Evolutionary conservation across 1,139 yeast species (phyloP), one percentile per base, ranked within the genome.

Genomic region (Kodamaea sp.): DNA sequence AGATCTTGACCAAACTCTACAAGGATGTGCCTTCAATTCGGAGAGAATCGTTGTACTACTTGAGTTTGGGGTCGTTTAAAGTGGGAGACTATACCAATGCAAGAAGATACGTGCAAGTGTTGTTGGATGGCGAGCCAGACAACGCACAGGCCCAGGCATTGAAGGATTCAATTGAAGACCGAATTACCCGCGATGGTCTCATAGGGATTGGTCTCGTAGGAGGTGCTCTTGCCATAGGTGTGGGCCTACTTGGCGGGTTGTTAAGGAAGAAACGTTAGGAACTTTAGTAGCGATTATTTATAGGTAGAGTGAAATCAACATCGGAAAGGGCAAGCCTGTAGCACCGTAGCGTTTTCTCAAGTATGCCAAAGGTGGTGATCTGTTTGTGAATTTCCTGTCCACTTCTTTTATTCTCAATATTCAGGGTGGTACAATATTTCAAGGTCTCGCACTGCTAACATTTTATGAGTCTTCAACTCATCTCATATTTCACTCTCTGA

Each of bases 151-250:
- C 90, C 3, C 58, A 69, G 30, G 76, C 78, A 5, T 69, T 92
- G 59, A 78, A 85, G 50, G 75, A 76, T 41, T 80, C 83, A 52
- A 85, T 92, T 22, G 96, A 89, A 43, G 92, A 84, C 46, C 84
- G 81, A 54, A 80, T 92, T 26, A 87, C 95, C 21, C 80, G 75
- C 48, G 95, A 92, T 54, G 96, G 97, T 0, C 69, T 89, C 37
- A 78, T 88, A 44, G 97, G 97, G 1, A 66, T 90, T 36, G 96
- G 96, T 0, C 70, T 92, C 26, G 83, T 88, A 0, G 87, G 95
- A 12, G 95, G 96, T 16, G 79, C 80, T 2, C 68, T 89, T 38
- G 97, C 97, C 0, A 73, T 86, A 1, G 92, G 92, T 1, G 83
- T 90, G 1, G 88, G 92, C 0, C 62, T 66, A 7, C 26, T 80